phyloP scores from a whole-genome alignment of 768 basidiomycete genomes.

The Polyporus arcularius region DNA sequence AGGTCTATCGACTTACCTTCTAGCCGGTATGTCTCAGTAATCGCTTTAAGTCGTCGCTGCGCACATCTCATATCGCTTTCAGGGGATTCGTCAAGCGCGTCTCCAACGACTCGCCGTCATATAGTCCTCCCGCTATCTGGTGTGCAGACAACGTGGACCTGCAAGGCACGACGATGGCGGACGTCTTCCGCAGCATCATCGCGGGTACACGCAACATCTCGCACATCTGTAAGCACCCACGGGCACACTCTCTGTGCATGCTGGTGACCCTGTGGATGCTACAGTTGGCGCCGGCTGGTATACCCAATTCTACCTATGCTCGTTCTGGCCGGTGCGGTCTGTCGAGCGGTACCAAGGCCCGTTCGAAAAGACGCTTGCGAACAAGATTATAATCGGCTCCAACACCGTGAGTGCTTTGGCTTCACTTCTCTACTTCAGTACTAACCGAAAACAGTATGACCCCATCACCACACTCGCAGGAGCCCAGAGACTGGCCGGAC shows the following conservation, averaged over 20 bases:
- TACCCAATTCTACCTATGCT: not conserved
- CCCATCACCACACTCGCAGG: not conserved
- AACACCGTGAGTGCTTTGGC: conserved; percentile 7
- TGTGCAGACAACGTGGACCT: not conserved
- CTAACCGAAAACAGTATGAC: not conserved
- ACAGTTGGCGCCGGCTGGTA: not conserved
- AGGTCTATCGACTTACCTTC: not conserved
- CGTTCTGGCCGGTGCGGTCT: conserved; percentile 6
- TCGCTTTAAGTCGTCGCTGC: no score
- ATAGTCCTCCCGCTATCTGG: not conserved
- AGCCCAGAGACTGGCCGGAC: not conserved
- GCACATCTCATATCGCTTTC: no score
- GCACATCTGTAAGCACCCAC: not conserved
- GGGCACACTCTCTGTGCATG: not conserved
- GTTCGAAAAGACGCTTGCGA: conserved; percentile 14
- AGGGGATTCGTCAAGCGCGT: not conserved
- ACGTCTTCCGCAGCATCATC: not conserved
- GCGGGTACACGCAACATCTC: not conserved
- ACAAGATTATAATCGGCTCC: conserved; percentile 11
- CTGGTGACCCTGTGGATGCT: not conserved
- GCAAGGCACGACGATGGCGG: not conserved
- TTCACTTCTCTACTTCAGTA: not conserved
- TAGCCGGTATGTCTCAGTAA: not conserved
- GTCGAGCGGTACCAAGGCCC: conserved; percentile 19
- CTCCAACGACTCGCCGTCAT: not conserved